Base-by-base conservation (phyloP, 1,284 basidiomycete species). In the Mycena citricolor region DNA sequence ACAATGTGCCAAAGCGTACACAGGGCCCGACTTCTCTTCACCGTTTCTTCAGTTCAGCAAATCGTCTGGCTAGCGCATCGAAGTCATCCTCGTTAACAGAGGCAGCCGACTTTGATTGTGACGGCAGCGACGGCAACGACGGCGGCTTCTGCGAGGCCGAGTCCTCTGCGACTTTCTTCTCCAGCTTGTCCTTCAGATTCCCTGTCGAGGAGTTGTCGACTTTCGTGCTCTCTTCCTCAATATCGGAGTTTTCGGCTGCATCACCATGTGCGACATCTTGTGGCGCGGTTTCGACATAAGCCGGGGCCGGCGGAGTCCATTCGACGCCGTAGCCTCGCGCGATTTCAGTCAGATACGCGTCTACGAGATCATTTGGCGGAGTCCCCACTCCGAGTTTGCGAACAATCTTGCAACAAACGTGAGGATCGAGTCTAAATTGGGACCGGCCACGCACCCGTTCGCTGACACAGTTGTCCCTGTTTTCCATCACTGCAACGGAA, bases 271-370 rank as follows among this genome's bases (percentile, higher is more conserved):
- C 32, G 35, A 54, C 54, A 30, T 57, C 64, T 23, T 61, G 59
- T 8, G 39, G 11, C 44, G 46, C 54, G 54, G 19, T 20, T 25
- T 44, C 44, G 14, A 30, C 41, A 23, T 44, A 33, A 6, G 47
- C 44, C 4, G 17, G 8, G 26, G 48, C 52, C 41, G 67, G 62
- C 21, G 81, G 68, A 2, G 69, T 60, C 85, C 88, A 94, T 34
- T 75, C 64, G n/a, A 94, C 75, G 2, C 80, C 77, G 57, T 95
- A 97, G 2, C 85, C 91, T 61, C 83, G 89, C 1, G 91, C 87
- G 50, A 97, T 95, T 64, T 95, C 93, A 31, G 69, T 65, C 11
- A 94, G 71, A 63, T 94, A 94, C n/a, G 80, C 83, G 58, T 95
- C 86, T 8, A 97, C 90, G 6, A 95, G 74, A 30, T 83, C 80